Evolutionary conservation across 2,329 filamentous ascomycete species (phyloP).

Genomic region (Monilinia aucupariae): DNA sequence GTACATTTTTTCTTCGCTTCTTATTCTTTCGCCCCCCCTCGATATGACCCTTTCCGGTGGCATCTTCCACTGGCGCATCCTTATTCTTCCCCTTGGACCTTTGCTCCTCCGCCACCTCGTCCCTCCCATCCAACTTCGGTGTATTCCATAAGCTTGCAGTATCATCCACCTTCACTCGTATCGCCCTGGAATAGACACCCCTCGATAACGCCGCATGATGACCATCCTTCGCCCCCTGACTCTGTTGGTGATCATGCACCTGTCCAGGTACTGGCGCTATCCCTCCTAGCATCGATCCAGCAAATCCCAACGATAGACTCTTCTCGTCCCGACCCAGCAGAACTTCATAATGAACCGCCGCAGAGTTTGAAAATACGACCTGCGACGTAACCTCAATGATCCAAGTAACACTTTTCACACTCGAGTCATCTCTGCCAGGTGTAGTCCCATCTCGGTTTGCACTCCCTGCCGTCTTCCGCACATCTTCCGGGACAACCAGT

Average conservation of each 20-base stretch:
- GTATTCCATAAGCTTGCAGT: constrained; percentile 89
- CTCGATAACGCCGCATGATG: constrained; percentile 58
- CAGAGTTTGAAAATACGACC: constrained; percentile 86
- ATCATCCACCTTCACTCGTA: constrained; percentile 77
- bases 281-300: constrained; percentile 38
- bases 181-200: constrained; percentile 78
- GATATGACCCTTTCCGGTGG: constrained; percentile 24
- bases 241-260: constrained; percentile 70
- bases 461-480: constrained; percentile 58
- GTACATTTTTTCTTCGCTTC: constrained; percentile 69
- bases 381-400: constrained; percentile 87
- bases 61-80: constrained; percentile 28
- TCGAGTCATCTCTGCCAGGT: constrained; percentile 37
- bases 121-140: constrained; percentile 69
- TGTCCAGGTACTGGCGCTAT: constrained; percentile 53
- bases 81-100: constrained; percentile 26
- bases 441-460: constrained; percentile 40
- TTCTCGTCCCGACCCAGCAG: constrained; percentile 80
- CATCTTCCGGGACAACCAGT: constrained; percentile 72
- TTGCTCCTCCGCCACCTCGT: constrained; percentile 31
- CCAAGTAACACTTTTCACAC: constrained; percentile 66
- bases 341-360: constrained; percentile 82
- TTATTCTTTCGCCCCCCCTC: constrained; percentile 30
- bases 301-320: constrained; percentile 61
- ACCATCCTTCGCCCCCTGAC: constrained; percentile 50